Evolutionary conservation across 2,329 filamentous ascomycete genomes (phyloP), one percentile per base, ranked within the genome.

Genomic region (Bipolaris bicolor): DNA sequence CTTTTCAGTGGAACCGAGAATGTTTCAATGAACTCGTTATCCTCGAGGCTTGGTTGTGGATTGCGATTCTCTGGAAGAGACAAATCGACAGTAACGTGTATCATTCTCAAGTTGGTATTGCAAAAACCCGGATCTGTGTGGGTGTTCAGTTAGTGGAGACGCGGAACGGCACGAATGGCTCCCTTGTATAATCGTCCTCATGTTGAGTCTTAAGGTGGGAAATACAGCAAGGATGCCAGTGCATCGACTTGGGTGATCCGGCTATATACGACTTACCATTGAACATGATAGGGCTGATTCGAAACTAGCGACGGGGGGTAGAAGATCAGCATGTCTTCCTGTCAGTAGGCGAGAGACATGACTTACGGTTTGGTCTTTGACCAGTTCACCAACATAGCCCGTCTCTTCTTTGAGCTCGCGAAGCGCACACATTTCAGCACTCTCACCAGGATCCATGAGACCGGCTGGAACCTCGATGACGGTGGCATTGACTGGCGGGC

Each of bases 11-110:
- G 88, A 7, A 91, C 82, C 7, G 84, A 85, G 68, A 94, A 93
- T 33, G 88, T 88, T 73, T 93, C 90, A 69, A 94, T 93, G 71
- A 92, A 93, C 77, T 94, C 90, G 61, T 87, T 88, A 24, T 92
- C 90, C 71, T 94, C 90, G 6, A 93, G 81, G 70, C 89, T 79
- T 0, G 90, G 87, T 73, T 87, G 62, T 1, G 86, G 86, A 51
- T 90, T 81, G 71, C 88, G 84, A 71, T 94, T 94, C 66, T 87
- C 87, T 0, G 88, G 83, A 1, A 86, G 78, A 4, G 78, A 82
- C 82, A 90, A 85, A 74, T 94, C 89, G 61, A 94, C 85, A 1
- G 81, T 83, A 40, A 93, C 85, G 69, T 93, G 90, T 13, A 93
- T 86, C 83, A 89, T 88, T 52, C 83, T 82, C 37, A 78, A 67